Conservation (phyloP, 306 rosid species). For the Amphicarpaea edgeworthii region DNA sequence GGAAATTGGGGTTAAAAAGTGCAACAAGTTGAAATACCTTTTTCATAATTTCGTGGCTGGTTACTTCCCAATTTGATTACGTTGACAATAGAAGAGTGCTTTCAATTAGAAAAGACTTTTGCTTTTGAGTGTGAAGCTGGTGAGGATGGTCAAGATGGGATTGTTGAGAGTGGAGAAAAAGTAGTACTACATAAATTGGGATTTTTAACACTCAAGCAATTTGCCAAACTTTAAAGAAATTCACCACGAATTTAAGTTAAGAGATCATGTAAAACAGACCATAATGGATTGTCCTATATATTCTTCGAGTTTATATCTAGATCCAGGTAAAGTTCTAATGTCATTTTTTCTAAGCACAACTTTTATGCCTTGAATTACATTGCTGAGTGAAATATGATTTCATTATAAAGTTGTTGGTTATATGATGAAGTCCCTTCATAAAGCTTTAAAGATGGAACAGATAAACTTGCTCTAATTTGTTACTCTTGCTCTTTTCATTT, state of each 20-base stretch:
- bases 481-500: too few species aligned
- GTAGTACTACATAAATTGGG: not conserved
- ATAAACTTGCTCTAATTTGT: too few species aligned
- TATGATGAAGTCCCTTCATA: too few species aligned
- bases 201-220: not conserved
- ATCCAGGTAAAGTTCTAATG: too few species aligned
- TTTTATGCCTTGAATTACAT: too few species aligned
- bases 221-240: conserved; percentile 1
- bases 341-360: too few species aligned
- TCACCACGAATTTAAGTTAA: not conserved
- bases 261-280: not conserved
- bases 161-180: not conserved
- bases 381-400: too few species aligned
- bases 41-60: not conserved
- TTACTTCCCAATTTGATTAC: not conserved
- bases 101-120: not conserved
- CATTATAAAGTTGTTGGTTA: too few species aligned
- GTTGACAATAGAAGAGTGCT: not conserved
- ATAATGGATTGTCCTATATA: not conserved
- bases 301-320: not conserved
- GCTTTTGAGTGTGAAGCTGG: not conserved
- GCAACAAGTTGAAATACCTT: not conserved
- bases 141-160: not conserved
- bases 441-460: too few species aligned
- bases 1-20: not conserved